These are phyloP conservation scores for Emergomyces africanus DNA, from an alignment of 2,329 filamentous ascomycete genomes.

Conservation along the genomic window DNA sequence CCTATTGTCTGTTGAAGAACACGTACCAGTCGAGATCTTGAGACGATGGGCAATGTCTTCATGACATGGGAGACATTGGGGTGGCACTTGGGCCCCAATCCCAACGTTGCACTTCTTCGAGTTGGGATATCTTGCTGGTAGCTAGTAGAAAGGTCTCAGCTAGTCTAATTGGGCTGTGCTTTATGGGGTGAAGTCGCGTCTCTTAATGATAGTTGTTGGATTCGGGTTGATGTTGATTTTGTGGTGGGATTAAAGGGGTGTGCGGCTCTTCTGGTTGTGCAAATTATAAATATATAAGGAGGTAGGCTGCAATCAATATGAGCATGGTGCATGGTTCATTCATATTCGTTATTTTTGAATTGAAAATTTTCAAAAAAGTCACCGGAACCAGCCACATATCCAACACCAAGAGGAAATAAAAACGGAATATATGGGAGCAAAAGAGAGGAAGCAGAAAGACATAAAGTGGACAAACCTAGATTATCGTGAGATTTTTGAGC, in stretches of 20 bases:
- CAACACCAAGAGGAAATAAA: neutral
- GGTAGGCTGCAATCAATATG: neutral
- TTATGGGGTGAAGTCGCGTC: neutral
- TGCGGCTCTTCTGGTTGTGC: neutral
- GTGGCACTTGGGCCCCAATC: conserved; percentile 1
- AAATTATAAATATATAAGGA: neutral
- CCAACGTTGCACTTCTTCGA: neutral
- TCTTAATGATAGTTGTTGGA: neutral
- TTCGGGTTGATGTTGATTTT: neutral
- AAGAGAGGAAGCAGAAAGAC: neutral
- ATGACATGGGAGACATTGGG: neutral
- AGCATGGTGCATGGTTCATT: neutral
- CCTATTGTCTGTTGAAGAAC: neutral
- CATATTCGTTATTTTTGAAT: neutral
- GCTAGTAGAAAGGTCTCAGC: neutral
- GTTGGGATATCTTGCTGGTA: neutral
- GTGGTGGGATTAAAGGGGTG: neutral
- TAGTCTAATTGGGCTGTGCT: neutral
- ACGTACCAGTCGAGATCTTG: neutral
- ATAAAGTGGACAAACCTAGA: neutral
- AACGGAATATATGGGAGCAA: neutral
- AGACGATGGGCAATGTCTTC: neutral
- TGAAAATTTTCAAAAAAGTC: neutral
- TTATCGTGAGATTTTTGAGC: neutral
- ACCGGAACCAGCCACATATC: neutral